These are phyloP conservation scores for Nicotiana attenuata DNA, from an alignment of 257 asterid species.

Conservation along the genomic window DNA sequence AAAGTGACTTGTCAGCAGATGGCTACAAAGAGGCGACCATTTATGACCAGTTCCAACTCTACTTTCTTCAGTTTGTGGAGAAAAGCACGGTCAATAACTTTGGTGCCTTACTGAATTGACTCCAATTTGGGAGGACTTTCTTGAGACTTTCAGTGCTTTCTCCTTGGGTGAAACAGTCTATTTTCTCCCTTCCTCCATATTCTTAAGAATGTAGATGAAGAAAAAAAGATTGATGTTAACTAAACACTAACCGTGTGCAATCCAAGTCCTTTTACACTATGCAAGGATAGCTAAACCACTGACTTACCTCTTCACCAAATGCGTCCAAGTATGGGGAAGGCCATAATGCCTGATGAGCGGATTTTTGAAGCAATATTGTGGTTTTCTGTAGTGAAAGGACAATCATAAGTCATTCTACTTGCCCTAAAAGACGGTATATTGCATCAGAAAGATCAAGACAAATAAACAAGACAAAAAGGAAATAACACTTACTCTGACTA, in stretches of 20 bases:
- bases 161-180: background rate
- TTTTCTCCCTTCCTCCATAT: slow-evolving; percentile 11
- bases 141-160: background rate
- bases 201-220: background rate
- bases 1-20: slow-evolving; percentile 3
- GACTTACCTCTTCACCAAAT: slow-evolving; percentile 93
- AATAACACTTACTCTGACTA: slow-evolving; percentile 60
- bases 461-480: background rate
- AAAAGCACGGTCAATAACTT: background rate
- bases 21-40: background rate
- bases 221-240: slow-evolving; percentile 6
- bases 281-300: background rate
- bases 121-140: background rate
- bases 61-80: background rate
- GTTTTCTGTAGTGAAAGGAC: slow-evolving; percentile 53
- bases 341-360: slow-evolving; percentile 95
- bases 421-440: background rate
- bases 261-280: background rate
- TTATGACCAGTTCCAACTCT: background rate
- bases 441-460: background rate
- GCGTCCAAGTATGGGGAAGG: slow-evolving; percentile 97
- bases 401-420: background rate
- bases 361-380: slow-evolving; percentile 83
- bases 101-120: background rate
- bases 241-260: background rate